Conservation (phyloP, 768 basidiomycete genomes). For the Chalciporus chontae region DNA sequence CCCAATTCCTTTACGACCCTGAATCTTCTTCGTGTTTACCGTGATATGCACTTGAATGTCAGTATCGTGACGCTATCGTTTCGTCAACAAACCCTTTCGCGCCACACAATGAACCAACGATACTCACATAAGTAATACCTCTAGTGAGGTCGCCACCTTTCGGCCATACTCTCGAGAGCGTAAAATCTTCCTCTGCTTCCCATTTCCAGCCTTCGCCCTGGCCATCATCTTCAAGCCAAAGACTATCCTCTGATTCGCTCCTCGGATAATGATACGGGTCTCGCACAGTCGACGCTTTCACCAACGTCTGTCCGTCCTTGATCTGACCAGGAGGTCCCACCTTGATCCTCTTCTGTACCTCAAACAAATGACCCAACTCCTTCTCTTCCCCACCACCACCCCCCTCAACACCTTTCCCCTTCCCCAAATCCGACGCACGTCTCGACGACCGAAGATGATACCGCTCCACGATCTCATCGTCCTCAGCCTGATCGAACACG, state of each 20-base stretch:
- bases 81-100: slow-evolving; percentile 1
- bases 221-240: slow-evolving; percentile 28
- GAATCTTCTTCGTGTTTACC: slow-evolving; percentile 49
- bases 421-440: slow-evolving; percentile 22
- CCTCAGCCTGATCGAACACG: slow-evolving; percentile 41
- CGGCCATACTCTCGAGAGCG: slow-evolving; percentile 57
- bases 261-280: slow-evolving; percentile 46
- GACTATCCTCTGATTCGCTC: slow-evolving; percentile 36
- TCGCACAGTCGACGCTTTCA: slow-evolving; percentile 48
- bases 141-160: slow-evolving; percentile 37
- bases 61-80: slow-evolving; percentile 48
- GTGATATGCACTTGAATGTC: slow-evolving; percentile 60
- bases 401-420: slow-evolving; percentile 17
- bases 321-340: slow-evolving; percentile 53
- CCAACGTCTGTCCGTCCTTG: slow-evolving; percentile 43
- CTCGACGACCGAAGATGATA: slow-evolving; percentile 19
- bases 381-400: background rate
- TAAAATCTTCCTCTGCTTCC: slow-evolving; percentile 68
- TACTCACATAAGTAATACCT: slow-evolving; percentile 63
- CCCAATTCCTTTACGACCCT: slow-evolving; percentile 51
- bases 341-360: slow-evolving; percentile 47
- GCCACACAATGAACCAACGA: background rate
- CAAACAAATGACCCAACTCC: slow-evolving; percentile 49
- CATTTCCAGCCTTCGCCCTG: slow-evolving; percentile 56
- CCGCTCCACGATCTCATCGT: slow-evolving; percentile 22